These are phyloP conservation scores for Sungouiozyma intestinalis DNA, from an alignment of 805 yeast species.

Conservation along the genomic window DNA sequence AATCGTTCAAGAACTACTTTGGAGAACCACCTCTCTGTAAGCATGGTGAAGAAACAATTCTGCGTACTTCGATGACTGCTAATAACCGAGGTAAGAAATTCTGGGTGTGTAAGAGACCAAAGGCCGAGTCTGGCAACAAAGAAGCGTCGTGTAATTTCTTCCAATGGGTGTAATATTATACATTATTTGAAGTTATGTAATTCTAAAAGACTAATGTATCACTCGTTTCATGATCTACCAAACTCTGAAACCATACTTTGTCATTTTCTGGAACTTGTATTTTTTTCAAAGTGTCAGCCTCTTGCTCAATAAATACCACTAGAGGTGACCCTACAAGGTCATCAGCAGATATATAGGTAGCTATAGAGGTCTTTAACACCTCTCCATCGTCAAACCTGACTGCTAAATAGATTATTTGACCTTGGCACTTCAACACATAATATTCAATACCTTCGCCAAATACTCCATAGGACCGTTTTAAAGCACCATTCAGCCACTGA, in stretches of 20 bases:
- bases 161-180: constrained; percentile 35
- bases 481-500: constrained; percentile 27
- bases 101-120: constrained; percentile 41
- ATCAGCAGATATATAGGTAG: constrained; percentile 25
- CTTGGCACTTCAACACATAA: constrained; percentile 21
- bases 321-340: constrained; percentile 22
- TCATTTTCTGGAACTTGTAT: constrained; percentile 23
- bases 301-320: constrained; percentile 14
- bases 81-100: constrained; percentile 40
- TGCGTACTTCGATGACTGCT: constrained; percentile 36
- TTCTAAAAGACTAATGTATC: constrained; percentile 1
- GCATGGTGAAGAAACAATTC: constrained; percentile 37
- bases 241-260: constrained; percentile 17
- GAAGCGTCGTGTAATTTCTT: constrained; percentile 42
- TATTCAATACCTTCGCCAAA: constrained; percentile 33
- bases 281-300: constrained; percentile 12
- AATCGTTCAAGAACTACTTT: constrained; percentile 12
- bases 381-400: constrained; percentile 24
- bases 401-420: constrained; percentile 17
- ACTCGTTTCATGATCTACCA: constrained; percentile 14
- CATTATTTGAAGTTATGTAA: not conserved
- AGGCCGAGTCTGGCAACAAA: constrained; percentile 20
- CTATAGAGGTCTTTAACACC: constrained; percentile 23
- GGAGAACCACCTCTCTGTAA: constrained; percentile 36
- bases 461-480: constrained; percentile 31